Percentiles rank a stretch among this genome's conserved stretches.
Evolutionary conservation across 805 yeast genomes (phyloP).

Genomic region (Metschnikowia gruessii): DNA sequence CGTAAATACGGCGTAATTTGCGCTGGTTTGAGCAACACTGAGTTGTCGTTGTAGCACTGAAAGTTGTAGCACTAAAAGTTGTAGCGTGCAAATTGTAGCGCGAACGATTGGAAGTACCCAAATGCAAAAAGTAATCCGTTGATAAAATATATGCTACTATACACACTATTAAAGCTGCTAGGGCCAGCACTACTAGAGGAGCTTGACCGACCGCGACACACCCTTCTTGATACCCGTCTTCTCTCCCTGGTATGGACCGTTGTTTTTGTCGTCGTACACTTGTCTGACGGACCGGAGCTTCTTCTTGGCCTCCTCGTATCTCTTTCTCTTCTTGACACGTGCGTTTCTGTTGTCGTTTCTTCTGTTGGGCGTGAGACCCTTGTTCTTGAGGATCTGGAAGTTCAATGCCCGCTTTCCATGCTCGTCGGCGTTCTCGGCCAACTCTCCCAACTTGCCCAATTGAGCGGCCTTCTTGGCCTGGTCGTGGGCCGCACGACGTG

Average conservation of each 20-base stretch:
- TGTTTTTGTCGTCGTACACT: conserved; percentile 74
- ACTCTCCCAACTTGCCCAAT: conserved; percentile 77
- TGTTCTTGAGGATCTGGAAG: conserved; percentile 92
- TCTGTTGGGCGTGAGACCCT: conserved; percentile 90
- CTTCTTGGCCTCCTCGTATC: conserved; percentile 93
- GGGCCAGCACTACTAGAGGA: conserved; percentile 33
- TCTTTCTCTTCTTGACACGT: conserved; percentile 97
- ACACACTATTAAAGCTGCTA: too few relatives aligned
- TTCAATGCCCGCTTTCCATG: conserved; percentile 93
- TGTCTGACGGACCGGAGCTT: conserved; percentile 86
- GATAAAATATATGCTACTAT: background rate
- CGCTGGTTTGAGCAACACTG: too few relatives aligned
- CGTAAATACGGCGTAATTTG: too few relatives aligned
- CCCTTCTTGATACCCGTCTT: conserved; percentile 97
- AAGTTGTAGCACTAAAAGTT: too few relatives aligned
- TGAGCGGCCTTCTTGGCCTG: conserved; percentile 75
- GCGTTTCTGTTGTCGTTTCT: conserved; percentile 93
- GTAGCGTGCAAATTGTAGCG: too few relatives aligned
- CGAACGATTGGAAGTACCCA: too few relatives aligned
- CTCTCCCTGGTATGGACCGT: conserved; percentile 83
- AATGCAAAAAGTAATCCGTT: background rate
- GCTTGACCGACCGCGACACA: conserved; percentile 80
- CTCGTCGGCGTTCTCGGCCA: conserved; percentile 61
- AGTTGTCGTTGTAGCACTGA: too few relatives aligned
- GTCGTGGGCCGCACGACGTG: conserved; percentile 62